Base-by-base conservation (phyloP, 257 asterid species). In the Solanum raphanifolium region DNA sequence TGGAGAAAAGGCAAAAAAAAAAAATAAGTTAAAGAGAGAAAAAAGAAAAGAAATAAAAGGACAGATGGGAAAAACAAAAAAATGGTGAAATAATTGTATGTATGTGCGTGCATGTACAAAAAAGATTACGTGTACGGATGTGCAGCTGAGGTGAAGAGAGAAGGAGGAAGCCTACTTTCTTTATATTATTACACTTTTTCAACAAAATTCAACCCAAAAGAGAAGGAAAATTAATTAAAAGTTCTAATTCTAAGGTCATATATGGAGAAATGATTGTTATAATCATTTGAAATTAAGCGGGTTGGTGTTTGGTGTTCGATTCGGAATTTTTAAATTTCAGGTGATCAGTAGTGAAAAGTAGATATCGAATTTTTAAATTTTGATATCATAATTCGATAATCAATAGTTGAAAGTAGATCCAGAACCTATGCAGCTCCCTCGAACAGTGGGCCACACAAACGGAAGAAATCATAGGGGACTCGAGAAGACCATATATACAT, bases 61-160 rank as follows among this genome's bases (percentile, higher is more conserved):
- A 62, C 15, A 62, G 69, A 62, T 62, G 41, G 35, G 34, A 62
- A 85, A 85, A 62, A 66, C 25, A 15, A 62, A 71, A 71, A 85
- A 65, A 85, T 25, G 86, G 86, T 82, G 86, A 89, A 43, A 85
- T 52, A 41, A 78, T 83, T 87, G 65, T 85, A 66, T 79, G 86
- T 41, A 82, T 69, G 43, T 84, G 79, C 65, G 86, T 34, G 88
- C 52, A 39, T 13, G 86, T 60, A 60, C 43, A 60, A 83, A 68
- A 84, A 85, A 36, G 90, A 85, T 89, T 89, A 89, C 91, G 91
- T 85, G 65, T 85, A 86, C 88, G 86, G 62, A 89, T 89, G 90
- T 89, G 89, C 69, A 48, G 83, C 60, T 75, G 46, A 68, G 46
- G 85, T 15, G 27, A 46, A 58, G 66, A 52, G 69, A 82, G 85